Evolutionary conservation across 1,284 basidiomycete genomes (phyloP).

Genomic region (Malassezia nana): DNA sequence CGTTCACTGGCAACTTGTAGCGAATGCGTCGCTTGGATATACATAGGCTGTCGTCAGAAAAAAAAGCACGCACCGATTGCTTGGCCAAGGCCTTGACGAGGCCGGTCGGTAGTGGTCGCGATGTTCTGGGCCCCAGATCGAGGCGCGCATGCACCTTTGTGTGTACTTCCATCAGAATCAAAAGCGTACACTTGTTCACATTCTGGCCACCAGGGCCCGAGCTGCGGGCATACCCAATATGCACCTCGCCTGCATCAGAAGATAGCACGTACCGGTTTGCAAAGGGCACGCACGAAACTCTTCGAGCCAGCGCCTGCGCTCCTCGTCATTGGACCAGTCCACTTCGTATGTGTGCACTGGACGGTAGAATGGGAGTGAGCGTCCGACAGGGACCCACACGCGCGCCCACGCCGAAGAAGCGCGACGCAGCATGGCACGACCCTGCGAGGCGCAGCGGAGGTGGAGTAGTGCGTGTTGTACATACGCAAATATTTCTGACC

Average conservation of each 20-base stretch:
- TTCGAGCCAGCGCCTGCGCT: constrained; percentile 7
- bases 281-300: constrained; percentile 5
- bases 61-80: constrained; percentile 11
- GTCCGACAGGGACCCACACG: neutral
- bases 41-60: constrained; percentile 12
- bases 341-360: neutral
- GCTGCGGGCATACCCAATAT: constrained; percentile 15
- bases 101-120: neutral
- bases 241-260: constrained; percentile 9
- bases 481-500: constrained; percentile 17
- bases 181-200: constrained; percentile 18
- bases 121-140: neutral
- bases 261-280: neutral
- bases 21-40: constrained; percentile 14
- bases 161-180: neutral
- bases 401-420: neutral
- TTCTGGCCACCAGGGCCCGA: constrained; percentile 22
- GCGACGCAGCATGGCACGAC: neutral
- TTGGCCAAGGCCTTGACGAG: constrained; percentile 7
- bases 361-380: neutral
- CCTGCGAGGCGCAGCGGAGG: neutral
- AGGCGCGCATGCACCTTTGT: constrained; percentile 12
- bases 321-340: neutral
- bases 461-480: neutral
- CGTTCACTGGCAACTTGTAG: constrained; percentile 16